phyloP scores from a whole-genome alignment of 805 yeast genomes.

The Sugiyamaella chiloensis region DNA sequence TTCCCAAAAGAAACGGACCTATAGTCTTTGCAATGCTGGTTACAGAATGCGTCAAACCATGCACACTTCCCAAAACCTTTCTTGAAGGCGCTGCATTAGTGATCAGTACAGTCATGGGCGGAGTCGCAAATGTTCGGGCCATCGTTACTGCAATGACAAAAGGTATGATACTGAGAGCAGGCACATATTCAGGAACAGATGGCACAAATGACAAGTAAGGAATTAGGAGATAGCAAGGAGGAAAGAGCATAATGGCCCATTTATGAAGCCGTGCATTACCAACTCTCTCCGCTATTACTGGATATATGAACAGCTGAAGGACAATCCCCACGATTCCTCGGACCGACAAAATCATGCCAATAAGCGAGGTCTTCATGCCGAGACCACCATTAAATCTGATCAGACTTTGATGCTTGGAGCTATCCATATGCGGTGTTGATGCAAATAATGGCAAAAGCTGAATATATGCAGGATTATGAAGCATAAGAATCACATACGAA shows the following conservation, averaged over 20 bases:
- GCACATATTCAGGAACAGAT: background rate
- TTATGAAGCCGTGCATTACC: slow-evolving; percentile 44
- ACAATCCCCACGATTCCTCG: slow-evolving; percentile 53
- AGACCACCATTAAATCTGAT: slow-evolving; percentile 49
- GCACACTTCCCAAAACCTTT: slow-evolving; percentile 17
- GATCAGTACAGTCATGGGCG: slow-evolving; percentile 17
- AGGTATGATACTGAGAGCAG: background rate
- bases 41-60: slow-evolving; percentile 18
- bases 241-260: slow-evolving; percentile 40
- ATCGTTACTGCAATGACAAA: slow-evolving; percentile 7
- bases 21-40: slow-evolving; percentile 10
- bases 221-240: slow-evolving; percentile 41
- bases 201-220: slow-evolving; percentile 39
- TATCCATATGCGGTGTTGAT: slow-evolving; percentile 31
- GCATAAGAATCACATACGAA: slow-evolving; percentile 32
- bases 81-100: slow-evolving; percentile 19
- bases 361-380: slow-evolving; percentile 43
- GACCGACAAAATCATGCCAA: slow-evolving; percentile 47
- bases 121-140: slow-evolving; percentile 16
- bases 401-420: slow-evolving; percentile 39
- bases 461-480: slow-evolving; percentile 46
- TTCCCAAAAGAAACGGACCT: slow-evolving; percentile 16
- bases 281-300: slow-evolving; percentile 45
- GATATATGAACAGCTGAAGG: slow-evolving; percentile 48
- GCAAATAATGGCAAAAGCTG: slow-evolving; percentile 54